Evolutionary conservation across 2,329 filamentous ascomycete species (phyloP), one percentile per base, ranked within the genome.

Genomic region (Alternaria gansuensis): DNA sequence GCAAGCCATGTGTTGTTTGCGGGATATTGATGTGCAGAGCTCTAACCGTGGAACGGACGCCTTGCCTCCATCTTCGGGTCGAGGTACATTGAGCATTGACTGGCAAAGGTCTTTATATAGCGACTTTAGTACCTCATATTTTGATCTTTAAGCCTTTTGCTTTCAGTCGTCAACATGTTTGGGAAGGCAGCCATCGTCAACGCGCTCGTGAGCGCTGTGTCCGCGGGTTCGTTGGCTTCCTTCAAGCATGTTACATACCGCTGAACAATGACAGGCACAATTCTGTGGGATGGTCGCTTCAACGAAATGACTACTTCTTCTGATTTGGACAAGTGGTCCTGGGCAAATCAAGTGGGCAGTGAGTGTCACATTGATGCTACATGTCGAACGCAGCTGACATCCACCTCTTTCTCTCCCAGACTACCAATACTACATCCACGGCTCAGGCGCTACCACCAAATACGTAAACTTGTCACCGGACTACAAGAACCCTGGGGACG

Each of bases 391-490:
- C 14, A 14, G 11, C 44, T 54, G 28, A 52, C 21, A 26, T 21
- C 24, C 17, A 29, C 33, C 5, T 39, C 14, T 37, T 23, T 26
- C 13, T 24, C 26, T 11, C 9, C 7, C 14, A 59, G 56, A 59
- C 21, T 48, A 48, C 26, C 51, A 59, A 76, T 91, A 89, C 81
- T 91, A 91, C 79, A 91, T 91, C 73, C 89, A 92, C 79, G 90
- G 89, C 34, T 78, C 80, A 5, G 83, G 81, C 8, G 51, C 78
- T 0, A 82, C 86, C 8, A 81, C 81, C 23, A 78, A 84, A 67
- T 90, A 91, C 76, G 82, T 90, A 65, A 86, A 86, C 67, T 80
- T 90, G 1, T 84, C 82, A 2, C 75, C 85, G 0, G 75, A 78
- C 57, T 88, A 82, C 82, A 89, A 88, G 79, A 90, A 90, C 77